phyloP scores from a whole-genome alignment of 345 rosid species.

The Syzygium jambos region DNA sequence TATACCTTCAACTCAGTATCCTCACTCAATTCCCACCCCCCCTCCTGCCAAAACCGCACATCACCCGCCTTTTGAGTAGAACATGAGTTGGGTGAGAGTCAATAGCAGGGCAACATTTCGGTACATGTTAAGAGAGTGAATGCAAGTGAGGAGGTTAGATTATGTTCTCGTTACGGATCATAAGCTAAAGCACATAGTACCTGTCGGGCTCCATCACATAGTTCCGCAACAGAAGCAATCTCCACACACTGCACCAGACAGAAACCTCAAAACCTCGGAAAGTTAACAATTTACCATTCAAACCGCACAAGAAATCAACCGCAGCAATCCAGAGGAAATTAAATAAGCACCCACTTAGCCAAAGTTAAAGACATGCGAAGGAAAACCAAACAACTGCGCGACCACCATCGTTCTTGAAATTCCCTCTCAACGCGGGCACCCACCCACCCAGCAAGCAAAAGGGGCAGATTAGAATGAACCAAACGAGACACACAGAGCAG shows the following conservation, averaged over 20 bases:
- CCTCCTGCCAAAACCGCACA: not conserved
- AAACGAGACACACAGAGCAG: not conserved
- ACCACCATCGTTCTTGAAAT: not conserved
- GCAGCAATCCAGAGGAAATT: not conserved
- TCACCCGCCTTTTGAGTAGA: not conserved
- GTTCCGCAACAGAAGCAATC: not conserved
- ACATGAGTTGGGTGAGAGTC: not conserved
- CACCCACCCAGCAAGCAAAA: not conserved
- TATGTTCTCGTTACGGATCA: not conserved
- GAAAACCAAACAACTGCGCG: not conserved
- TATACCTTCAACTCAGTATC: not conserved
- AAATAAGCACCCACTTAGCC: not conserved
- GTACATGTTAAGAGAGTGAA: not conserved
- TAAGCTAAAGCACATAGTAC: not conserved
- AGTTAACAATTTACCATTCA: not conserved
- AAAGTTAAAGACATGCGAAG: not conserved
- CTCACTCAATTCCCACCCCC: not conserved
- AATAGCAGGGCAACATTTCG: not conserved
- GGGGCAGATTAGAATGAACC: not conserved
- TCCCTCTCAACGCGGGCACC: not conserved
- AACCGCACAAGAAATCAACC: not conserved
- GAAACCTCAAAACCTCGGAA: not conserved
- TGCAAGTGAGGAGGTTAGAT: not conserved
- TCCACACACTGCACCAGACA: not conserved
- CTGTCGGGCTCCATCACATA: conserved; percentile 11